These are phyloP conservation scores for Pseudozyma hubeiensis DNA, from an alignment of 1,284 basidiomycete species.

Conservation along the genomic window DNA sequence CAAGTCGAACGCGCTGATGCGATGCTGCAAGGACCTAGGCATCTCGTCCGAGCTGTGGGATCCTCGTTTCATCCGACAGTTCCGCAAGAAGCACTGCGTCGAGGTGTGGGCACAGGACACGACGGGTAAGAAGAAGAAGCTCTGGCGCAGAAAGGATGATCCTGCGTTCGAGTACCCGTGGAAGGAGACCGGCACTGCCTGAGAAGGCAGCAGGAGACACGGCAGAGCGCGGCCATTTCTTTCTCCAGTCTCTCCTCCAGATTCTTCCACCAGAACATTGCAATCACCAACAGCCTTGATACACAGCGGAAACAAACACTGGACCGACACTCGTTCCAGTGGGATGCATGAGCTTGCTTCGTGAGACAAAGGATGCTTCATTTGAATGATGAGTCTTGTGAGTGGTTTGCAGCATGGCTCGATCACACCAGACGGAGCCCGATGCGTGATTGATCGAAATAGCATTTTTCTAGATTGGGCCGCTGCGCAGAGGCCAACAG, in stretches of 20 bases:
- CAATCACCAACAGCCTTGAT: too few relatives aligned
- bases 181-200: slow-evolving; percentile 62
- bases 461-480: slow-evolving; percentile 8
- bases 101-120: slow-evolving; percentile 81
- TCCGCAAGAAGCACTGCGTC: slow-evolving; percentile 84
- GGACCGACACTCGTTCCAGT: too few relatives aligned
- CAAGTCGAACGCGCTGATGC: slow-evolving; percentile 97
- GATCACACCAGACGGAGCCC: slow-evolving; percentile 17
- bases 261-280: too few relatives aligned
- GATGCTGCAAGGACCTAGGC: slow-evolving; percentile 96
- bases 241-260: too few relatives aligned
- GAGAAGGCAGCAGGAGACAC: background rate
- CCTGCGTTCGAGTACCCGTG: slow-evolving; percentile 66
- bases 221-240: background rate
- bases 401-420: background rate
- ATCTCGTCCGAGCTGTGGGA: slow-evolving; percentile 98
- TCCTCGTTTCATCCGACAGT: slow-evolving; percentile 92
- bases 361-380: too few relatives aligned
- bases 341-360: too few relatives aligned
- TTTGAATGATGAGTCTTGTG: too few relatives aligned
- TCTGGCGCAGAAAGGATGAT: slow-evolving; percentile 67
- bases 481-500: slow-evolving; percentile 13
- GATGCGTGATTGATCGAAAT: slow-evolving; percentile 23
- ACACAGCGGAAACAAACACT: too few relatives aligned
- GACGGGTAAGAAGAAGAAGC: slow-evolving; percentile 77